Conservation (phyloP, 495 filamentous ascomycete species). For the Aspergillus heteromorphus region DNA sequence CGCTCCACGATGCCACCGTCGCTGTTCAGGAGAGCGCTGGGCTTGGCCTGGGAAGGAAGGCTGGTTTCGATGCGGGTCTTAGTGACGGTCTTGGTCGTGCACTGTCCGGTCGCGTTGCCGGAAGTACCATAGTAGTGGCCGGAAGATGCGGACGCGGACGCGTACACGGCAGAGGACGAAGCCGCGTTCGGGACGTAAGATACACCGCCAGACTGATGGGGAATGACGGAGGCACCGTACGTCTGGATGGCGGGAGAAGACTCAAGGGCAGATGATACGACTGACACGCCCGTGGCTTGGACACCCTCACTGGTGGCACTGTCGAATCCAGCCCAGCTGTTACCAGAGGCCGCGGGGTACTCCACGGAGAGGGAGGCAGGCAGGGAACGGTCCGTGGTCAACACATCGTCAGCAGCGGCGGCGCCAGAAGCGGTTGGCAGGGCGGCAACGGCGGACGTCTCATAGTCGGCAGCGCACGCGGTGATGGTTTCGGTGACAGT, state of each 20-base stretch:
- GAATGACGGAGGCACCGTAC: background rate
- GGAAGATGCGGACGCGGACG: constrained; percentile 3
- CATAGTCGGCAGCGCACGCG: constrained; percentile 1
- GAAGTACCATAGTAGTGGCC: constrained; percentile 2
- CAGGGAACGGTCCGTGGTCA: background rate
- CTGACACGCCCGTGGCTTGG: background rate
- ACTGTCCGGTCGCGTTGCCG: constrained; percentile 22
- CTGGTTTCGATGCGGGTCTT: constrained; percentile 37
- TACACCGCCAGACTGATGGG: background rate
- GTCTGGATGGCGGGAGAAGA: background rate
- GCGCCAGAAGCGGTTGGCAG: constrained; percentile 12
- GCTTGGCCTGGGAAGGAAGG: constrained; percentile 31
- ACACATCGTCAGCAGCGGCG: background rate
- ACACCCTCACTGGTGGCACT: background rate
- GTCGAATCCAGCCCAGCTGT: background rate
- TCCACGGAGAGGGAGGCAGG: background rate
- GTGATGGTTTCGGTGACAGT: constrained; percentile 21
- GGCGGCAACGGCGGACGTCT: background rate
- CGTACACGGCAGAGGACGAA: background rate
- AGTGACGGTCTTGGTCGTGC: constrained; percentile 25
- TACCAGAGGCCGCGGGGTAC: background rate
- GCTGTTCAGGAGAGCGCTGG: constrained; percentile 28
- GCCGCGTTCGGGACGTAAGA: background rate
- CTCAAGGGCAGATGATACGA: background rate
- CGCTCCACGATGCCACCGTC: constrained; percentile 56